Percentiles rank a stretch among this genome's conserved stretches.
Conservation (phyloP, 441 rosid species). For the Gossypium aridum region DNA sequence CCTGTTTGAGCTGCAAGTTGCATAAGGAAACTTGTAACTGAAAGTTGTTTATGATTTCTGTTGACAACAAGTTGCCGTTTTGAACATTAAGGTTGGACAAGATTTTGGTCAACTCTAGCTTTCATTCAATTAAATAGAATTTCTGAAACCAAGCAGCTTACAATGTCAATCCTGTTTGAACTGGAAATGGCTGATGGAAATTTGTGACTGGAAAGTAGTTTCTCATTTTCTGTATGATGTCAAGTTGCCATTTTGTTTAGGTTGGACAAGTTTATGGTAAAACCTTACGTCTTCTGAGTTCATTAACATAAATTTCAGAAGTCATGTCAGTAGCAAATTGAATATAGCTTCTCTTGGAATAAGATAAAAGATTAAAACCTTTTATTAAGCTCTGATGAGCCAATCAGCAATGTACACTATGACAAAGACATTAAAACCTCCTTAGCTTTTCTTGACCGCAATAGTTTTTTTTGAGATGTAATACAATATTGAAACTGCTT, state of each 20-base stretch:
- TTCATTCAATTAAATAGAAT: neutral
- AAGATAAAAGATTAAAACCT: neutral
- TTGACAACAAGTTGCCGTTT: neutral
- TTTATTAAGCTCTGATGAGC: neutral
- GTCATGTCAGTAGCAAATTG: neutral
- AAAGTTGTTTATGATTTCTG: neutral
- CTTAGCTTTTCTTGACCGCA: neutral
- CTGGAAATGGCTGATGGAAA: neutral
- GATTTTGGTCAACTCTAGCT: neutral
- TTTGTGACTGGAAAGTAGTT: neutral
- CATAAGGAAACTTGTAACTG: neutral
- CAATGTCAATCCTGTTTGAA: neutral
- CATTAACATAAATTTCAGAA: neutral
- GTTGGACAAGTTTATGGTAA: conserved; percentile 1
- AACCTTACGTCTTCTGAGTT: neutral
- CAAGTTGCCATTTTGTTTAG: conserved; percentile 1
- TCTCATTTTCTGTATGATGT: neutral
- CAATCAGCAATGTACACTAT: neutral
- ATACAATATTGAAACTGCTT: conserved; percentile 2
- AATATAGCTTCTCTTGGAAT: neutral
- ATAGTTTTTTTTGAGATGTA: neutral
- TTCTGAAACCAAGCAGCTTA: neutral
- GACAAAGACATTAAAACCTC: neutral
- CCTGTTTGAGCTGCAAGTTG: neutral
- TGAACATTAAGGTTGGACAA: neutral